Base-by-base conservation (phyloP, 2,329 filamentous ascomycete genomes). In the Curvularia sp. region DNA sequence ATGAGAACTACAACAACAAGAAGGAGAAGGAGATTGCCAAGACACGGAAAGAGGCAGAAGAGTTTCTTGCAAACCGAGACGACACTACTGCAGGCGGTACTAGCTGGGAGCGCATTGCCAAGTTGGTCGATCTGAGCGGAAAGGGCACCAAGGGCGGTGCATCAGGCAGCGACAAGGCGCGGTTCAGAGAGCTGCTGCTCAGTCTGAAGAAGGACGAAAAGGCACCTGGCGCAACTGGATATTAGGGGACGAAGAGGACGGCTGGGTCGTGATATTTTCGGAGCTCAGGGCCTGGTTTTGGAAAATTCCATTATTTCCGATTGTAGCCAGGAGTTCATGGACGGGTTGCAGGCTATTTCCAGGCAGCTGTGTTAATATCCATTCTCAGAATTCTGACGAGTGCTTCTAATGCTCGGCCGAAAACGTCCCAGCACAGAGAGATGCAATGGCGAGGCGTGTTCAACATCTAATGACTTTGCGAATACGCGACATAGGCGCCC, bases 1-100 rank as follows among this genome's bases (percentile, higher is more conserved):
- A 99, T 83, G 93, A 97, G 75, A 97, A 97, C 80, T 99, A 99
- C 84, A 98, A 98, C 83, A 89, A 90, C 79, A 97, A 97, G 82
- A 94, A 95, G 78, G 95, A 99, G 78, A 98, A 98, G 85, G 87
- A 86, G 59, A 89, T 97, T 67, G 84, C 89, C 21, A 92, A 96
- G 82, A 95, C 94, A 55, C 87, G 89, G 71, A 90, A 91, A 77
- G 95, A 99, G 70, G 95, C 94, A 6, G 94, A 98, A 73, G 88
- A 97, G 74, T 99, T 98, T 79, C 81, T 98, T 46, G 89, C 86
- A 53, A 93, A 84, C 78, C 87, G 93, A 60, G 94, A 99, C 77
- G 93, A 98, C 77, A 97, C 93, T 38, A 91, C 93, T 23, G 92
- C 92, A 10, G 95, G 95, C 49, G 95, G 95, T 62, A 99, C 95